Evolutionary conservation across 345 rosid species (phyloP).

Genomic region (Durio zibethinus): DNA sequence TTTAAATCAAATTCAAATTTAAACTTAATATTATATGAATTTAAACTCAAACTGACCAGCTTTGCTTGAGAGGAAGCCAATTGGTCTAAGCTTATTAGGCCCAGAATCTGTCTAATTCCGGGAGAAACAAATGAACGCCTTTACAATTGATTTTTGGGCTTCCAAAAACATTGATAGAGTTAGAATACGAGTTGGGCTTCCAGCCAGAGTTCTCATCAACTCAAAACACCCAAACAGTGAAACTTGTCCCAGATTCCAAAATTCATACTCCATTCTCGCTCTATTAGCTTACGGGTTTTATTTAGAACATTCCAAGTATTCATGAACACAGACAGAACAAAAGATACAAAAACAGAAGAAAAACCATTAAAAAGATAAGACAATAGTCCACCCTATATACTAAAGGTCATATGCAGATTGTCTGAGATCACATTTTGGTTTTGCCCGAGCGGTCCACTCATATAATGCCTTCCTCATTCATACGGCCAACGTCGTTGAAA

Average conservation of each 20-base stretch:
- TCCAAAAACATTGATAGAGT: not conserved
- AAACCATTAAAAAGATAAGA: not conserved
- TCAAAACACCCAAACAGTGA: not conserved
- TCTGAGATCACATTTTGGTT: not conserved
- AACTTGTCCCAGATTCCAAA: not conserved
- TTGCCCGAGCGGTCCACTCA: not conserved
- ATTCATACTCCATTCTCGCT: not conserved
- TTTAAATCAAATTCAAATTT: too few species aligned
- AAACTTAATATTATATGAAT: too few species aligned
- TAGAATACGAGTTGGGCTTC: not conserved
- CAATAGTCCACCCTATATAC: not conserved
- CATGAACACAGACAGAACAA: not conserved
- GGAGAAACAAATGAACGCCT: too few species aligned
- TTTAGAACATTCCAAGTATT: not conserved
- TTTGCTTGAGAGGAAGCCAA: too few species aligned
- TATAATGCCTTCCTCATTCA: not conserved
- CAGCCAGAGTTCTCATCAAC: not conserved
- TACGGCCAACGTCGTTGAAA: constrained; percentile 58
- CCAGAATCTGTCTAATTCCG: not conserved
- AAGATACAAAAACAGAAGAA: not conserved
- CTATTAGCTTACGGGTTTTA: not conserved
- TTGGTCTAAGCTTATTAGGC: not conserved
- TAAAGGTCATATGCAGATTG: not conserved
- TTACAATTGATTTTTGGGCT: not conserved
- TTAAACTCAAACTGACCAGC: too few species aligned